Percentiles rank a stretch among this genome's conserved stretches.
Evolutionary conservation across 2,329 filamentous ascomycete genomes (phyloP).

Genomic region (Hymenoscyphus scutula): DNA sequence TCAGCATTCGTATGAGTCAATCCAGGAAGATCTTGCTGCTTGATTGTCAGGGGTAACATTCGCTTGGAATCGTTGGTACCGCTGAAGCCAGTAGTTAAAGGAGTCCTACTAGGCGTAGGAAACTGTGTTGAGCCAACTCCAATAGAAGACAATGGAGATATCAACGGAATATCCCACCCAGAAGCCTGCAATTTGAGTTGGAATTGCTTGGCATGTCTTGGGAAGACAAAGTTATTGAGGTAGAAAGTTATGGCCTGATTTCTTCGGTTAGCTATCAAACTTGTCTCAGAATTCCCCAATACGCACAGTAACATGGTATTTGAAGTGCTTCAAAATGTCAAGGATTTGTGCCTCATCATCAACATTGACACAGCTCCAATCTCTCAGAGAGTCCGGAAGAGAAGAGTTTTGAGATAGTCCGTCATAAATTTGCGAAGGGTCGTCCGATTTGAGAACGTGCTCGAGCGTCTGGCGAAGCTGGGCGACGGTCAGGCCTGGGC

Average conservation of each 20-base stretch:
- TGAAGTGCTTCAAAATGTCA: slow-evolving; percentile 51
- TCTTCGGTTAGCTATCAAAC: too few species aligned
- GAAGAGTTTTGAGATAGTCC: slow-evolving; percentile 44
- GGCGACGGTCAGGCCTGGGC: slow-evolving; percentile 42
- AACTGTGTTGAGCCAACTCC: slow-evolving; percentile 44
- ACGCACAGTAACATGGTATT: too few species aligned
- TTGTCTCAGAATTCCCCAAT: too few species aligned
- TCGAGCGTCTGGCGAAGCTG: slow-evolving; percentile 52
- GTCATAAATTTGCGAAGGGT: slow-evolving; percentile 54
- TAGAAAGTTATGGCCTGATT: too few species aligned
- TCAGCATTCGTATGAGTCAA: slow-evolving; percentile 62
- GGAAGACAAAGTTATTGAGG: slow-evolving; percentile 64
- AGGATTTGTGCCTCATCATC: slow-evolving; percentile 52
- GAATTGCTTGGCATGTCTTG: slow-evolving; percentile 63
- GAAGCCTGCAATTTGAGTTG: slow-evolving; percentile 60
- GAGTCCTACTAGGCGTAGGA: slow-evolving; percentile 43
- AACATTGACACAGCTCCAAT: slow-evolving; percentile 58
- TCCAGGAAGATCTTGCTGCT: slow-evolving; percentile 56
- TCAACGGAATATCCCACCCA: slow-evolving; percentile 64
- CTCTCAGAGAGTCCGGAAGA: slow-evolving; percentile 46
- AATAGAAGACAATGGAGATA: slow-evolving; percentile 20
- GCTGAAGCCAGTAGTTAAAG: slow-evolving; percentile 64
- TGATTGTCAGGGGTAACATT: slow-evolving; percentile 59
- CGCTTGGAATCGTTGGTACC: slow-evolving; percentile 66
- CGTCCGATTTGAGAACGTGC: slow-evolving; percentile 52